Percentiles rank a stretch among this genome's conserved stretches.
Conservation (phyloP, 2,329 filamentous ascomycete species). For the Zymoseptoria passerinii region DNA sequence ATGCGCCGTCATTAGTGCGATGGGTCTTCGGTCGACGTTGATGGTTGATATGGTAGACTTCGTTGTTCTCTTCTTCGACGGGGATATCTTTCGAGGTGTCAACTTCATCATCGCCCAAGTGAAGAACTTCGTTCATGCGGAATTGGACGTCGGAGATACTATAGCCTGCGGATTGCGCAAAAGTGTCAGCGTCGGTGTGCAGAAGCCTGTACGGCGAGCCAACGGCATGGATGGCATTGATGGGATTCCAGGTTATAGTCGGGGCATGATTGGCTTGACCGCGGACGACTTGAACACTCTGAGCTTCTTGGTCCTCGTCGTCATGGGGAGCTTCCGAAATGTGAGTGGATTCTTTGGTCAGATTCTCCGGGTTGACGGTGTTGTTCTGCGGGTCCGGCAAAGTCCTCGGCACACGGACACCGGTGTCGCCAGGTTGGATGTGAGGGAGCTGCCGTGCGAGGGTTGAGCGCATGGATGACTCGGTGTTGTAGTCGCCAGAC, state of each 20-base stretch:
- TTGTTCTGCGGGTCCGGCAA: not conserved
- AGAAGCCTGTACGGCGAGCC: not conserved
- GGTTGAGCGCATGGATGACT: slow-evolving; percentile 4
- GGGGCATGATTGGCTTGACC: not conserved
- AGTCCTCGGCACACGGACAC: not conserved
- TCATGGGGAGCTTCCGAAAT: not conserved
- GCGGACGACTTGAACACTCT: not conserved
- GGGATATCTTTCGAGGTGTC: not conserved
- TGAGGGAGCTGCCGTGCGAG: not conserved
- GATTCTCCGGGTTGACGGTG: not conserved
- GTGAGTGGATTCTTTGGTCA: not conserved
- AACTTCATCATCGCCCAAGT: not conserved
- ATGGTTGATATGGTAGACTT: slow-evolving; percentile 14
- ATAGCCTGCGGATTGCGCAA: slow-evolving; percentile 3
- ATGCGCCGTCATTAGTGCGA: slow-evolving; percentile 1
- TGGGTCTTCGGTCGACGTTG: not conserved
- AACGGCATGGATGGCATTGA: slow-evolving; percentile 2
- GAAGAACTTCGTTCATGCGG: slow-evolving; percentile 9
- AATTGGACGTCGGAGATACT: slow-evolving; percentile 5
- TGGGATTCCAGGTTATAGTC: slow-evolving; percentile 1
- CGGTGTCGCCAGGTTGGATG: not conserved
- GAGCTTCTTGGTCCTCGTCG: not conserved
- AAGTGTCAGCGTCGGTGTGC: slow-evolving; percentile 6
- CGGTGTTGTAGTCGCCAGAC: slow-evolving; percentile 1
- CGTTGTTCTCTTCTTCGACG: slow-evolving; percentile 9